phyloP scores from a whole-genome alignment of 2,329 filamentous ascomycete genomes.

The Penicillium sp. region DNA sequence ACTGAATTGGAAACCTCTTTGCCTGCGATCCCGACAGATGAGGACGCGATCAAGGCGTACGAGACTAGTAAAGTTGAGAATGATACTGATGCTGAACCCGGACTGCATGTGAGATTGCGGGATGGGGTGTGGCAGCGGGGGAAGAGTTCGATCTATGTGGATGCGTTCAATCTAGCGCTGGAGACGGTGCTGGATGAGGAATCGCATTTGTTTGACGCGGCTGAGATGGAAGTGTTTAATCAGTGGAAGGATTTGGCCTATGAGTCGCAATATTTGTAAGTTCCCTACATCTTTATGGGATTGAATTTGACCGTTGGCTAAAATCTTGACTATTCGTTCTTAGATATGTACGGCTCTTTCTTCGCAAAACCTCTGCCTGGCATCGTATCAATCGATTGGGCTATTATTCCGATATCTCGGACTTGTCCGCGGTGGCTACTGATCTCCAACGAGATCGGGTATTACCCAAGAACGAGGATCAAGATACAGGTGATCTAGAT shows the following conservation, averaged over 20 bases:
- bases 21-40: conserved; percentile 67
- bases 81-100: conserved; percentile 36
- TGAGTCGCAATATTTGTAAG: conserved; percentile 87
- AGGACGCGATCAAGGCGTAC: conserved; percentile 77
- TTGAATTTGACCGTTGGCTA: neutral
- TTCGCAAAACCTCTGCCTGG: conserved; percentile 90
- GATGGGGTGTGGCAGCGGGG: conserved; percentile 71
- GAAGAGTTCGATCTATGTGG: conserved; percentile 89
- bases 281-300: conserved; percentile 12
- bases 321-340: neutral
- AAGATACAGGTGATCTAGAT: conserved; percentile 39
- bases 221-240: conserved; percentile 75
- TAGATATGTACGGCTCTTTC: conserved; percentile 88
- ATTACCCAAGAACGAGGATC: conserved; percentile 55
- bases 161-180: conserved; percentile 92
- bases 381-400: conserved; percentile 77
- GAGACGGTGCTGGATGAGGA: conserved; percentile 90
- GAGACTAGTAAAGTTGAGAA: conserved; percentile 68
- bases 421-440: conserved; percentile 68
- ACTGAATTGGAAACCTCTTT: conserved; percentile 75
- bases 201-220: conserved; percentile 79
- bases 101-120: conserved; percentile 56
- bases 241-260: conserved; percentile 76
- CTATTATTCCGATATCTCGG: conserved; percentile 81
- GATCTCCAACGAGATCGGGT: conserved; percentile 62